Percentiles rank a stretch among this genome's conserved stretches.
Conservation (phyloP, 225 moss, liverwort and hornwort species). For the Straminergon stramineum region DNA sequence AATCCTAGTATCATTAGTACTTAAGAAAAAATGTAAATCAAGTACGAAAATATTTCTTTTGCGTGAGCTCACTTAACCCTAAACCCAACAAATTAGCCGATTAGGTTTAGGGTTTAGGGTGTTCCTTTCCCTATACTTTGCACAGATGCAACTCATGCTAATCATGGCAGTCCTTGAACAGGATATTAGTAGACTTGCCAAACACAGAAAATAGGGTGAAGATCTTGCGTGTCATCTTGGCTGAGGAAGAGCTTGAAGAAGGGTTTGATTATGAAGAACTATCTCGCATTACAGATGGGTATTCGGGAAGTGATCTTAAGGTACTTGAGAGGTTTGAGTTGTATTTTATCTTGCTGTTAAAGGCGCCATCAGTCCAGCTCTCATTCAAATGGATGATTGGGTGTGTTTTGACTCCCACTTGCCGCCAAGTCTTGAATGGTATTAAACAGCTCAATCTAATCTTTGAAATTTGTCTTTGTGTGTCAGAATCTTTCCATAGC, state of each 20-base stretch:
- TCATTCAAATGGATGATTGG: background rate
- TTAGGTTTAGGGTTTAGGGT: background rate
- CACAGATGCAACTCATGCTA: background rate
- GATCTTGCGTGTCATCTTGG: conserved; percentile 86
- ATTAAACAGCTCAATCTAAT: background rate
- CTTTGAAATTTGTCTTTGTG: background rate
- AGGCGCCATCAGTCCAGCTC: background rate
- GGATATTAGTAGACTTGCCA: conserved; percentile 95
- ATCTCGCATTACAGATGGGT: conserved; percentile 81
- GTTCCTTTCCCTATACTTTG: background rate
- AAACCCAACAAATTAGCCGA: background rate
- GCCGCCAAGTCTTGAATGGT: background rate
- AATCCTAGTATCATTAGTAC: background rate
- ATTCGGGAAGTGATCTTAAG: conserved; percentile 98
- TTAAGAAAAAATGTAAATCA: background rate
- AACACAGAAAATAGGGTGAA: conserved; percentile 75
- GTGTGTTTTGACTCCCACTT: background rate
- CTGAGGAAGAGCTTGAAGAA: conserved; percentile 71
- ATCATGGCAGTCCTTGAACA: conserved; percentile 17
- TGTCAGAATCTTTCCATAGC: conserved; percentile 86
- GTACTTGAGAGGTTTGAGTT: conserved; percentile 13
- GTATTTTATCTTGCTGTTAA: background rate
- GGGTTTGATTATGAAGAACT: conserved; percentile 82
- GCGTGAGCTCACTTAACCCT: background rate
- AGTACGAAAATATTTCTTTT: background rate